Conservation (phyloP, 495 filamentous ascomycete genomes). For the Peziza echinospora region DNA sequence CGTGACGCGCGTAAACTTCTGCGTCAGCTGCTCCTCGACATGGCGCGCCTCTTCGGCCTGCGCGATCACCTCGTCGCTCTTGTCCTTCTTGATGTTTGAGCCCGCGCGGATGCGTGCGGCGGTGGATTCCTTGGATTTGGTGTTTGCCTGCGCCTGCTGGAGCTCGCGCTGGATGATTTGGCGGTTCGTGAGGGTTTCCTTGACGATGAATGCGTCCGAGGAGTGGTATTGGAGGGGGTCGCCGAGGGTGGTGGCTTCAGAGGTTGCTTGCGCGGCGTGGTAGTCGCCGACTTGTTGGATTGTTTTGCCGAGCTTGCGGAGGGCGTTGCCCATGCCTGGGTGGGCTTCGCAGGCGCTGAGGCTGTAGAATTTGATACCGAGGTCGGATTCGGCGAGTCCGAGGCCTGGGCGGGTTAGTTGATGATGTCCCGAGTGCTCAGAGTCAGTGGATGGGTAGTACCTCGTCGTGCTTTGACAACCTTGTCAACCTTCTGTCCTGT, state of each 20-base stretch:
- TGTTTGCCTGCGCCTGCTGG: constrained; percentile 60
- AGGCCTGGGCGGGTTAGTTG: constrained; percentile 35
- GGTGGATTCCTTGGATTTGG: constrained; percentile 55
- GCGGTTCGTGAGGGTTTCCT: constrained; percentile 94
- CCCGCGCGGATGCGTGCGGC: constrained; percentile 72
- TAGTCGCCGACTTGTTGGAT: constrained; percentile 84
- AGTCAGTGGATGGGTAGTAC: constrained; percentile 28
- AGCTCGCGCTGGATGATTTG: constrained; percentile 96
- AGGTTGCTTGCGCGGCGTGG: constrained; percentile 92
- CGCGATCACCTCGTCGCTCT: constrained; percentile 86
- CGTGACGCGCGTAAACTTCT: constrained; percentile 73
- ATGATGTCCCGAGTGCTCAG: neutral
- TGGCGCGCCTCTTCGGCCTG: constrained; percentile 67
- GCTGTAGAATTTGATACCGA: constrained; percentile 65
- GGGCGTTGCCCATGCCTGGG: constrained; percentile 64
- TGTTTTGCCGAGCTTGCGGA: constrained; percentile 82
- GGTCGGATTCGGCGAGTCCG: constrained; percentile 79
- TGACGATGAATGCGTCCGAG: constrained; percentile 90
- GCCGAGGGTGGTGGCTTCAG: constrained; percentile 82
- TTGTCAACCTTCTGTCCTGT: constrained; percentile 85
- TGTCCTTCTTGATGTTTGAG: constrained; percentile 67
- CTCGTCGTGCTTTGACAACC: constrained; percentile 76
- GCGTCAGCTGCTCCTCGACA: constrained; percentile 53
- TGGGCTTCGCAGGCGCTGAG: constrained; percentile 84
- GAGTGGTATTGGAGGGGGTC: constrained; percentile 93